Conservation (phyloP, 208 protist genomes). For the Naegleria fowleri region DNA sequence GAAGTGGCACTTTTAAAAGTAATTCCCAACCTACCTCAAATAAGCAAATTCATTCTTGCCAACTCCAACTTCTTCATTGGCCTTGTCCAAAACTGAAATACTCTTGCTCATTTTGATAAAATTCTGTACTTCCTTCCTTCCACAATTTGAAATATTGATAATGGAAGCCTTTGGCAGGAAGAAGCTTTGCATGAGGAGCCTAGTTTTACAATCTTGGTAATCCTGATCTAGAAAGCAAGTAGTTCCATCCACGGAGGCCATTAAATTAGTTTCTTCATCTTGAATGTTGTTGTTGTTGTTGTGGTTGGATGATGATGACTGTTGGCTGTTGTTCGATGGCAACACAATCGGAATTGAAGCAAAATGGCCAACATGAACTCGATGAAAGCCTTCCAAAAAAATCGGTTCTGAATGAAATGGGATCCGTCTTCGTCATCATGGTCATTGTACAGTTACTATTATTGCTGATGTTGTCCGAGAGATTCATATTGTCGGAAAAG, state of each 20-base stretch:
- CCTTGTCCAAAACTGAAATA: not conserved
- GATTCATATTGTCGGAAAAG: too few relatives aligned
- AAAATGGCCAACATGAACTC: not conserved
- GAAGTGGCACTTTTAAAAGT: too few relatives aligned
- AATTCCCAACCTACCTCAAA: not conserved
- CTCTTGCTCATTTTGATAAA: not conserved
- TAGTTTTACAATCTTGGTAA: not conserved
- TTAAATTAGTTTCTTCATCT: not conserved
- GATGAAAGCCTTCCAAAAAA: not conserved
- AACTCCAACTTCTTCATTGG: not conserved
- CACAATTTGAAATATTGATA: not conserved
- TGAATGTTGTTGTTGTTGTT: not conserved
- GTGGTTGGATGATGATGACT: not conserved
- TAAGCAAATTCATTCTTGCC: not conserved
- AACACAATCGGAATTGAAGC: not conserved
- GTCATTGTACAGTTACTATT: too few relatives aligned
- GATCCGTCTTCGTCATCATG: too few relatives aligned
- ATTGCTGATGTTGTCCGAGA: too few relatives aligned
- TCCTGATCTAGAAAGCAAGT: not conserved
- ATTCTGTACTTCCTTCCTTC: not conserved
- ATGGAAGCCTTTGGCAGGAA: not conserved
- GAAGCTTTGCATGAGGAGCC: not conserved
- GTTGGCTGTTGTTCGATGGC: not conserved
- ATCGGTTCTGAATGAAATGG: not conserved
- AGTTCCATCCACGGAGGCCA: not conserved